Conservation (phyloP, 345 rosid genomes). For the Dovyalis caffra region DNA sequence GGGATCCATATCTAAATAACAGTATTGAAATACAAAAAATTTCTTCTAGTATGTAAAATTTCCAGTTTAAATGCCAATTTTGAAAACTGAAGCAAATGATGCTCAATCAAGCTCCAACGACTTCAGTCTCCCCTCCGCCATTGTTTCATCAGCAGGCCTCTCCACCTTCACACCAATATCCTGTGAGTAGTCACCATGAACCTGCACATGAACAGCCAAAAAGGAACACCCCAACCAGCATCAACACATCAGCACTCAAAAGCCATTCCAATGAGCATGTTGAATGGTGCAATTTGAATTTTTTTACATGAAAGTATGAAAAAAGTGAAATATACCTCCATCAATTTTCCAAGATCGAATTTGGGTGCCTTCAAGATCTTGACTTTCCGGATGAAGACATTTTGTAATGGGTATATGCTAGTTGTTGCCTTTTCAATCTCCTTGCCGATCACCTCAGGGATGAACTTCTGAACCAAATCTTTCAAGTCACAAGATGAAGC, state of each 20-base stretch:
- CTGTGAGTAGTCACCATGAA: conserved; percentile 32
- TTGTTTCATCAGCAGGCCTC: conserved; percentile 31
- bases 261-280: neutral
- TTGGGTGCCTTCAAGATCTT: conserved; percentile 36
- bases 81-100: no score
- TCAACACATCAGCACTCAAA: no score
- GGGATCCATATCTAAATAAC: no score
- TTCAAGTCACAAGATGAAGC: conserved; percentile 30
- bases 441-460: conserved; percentile 28
- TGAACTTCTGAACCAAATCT: conserved; percentile 27
- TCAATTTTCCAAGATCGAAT: conserved; percentile 32
- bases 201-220: conserved; percentile 7
- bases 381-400: conserved; percentile 32
- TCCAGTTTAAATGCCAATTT: no score
- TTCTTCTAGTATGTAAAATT: no score
- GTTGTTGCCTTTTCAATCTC: conserved; percentile 32
- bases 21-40: no score
- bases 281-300: neutral
- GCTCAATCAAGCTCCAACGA: conserved; percentile 12
- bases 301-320: neutral
- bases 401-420: conserved; percentile 27
- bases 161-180: conserved; percentile 32
- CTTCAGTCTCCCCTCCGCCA: conserved; percentile 26
- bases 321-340: conserved; percentile 25
- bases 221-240: neutral